A percentile compares a stretch with the other conserved stretches of the same genome.
Conservation (phyloP, 2,329 filamentous ascomycete genomes). For the Diaporthe caulivora region DNA sequence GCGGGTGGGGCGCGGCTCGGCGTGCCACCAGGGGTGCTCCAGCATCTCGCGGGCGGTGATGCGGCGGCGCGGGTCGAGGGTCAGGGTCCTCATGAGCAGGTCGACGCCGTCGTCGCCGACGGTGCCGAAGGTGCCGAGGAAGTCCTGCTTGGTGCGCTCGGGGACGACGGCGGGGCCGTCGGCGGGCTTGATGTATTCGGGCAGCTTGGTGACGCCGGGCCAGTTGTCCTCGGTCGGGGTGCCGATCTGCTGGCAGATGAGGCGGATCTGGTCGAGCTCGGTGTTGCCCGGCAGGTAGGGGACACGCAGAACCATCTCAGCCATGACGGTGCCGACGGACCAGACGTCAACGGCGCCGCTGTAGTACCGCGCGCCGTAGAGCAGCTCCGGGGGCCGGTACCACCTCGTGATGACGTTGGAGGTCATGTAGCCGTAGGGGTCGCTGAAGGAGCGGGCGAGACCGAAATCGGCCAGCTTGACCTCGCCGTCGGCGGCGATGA, state of each 20-base stretch:
- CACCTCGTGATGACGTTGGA: conserved; percentile 95
- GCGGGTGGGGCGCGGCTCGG: conserved; percentile 83
- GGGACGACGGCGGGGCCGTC: conserved; percentile 60
- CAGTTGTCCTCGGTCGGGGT: conserved; percentile 95
- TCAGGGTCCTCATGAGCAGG: conserved; percentile 85
- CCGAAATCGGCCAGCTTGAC: conserved; percentile 98
- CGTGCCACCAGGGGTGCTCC: conserved; percentile 87
- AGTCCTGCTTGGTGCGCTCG: conserved; percentile 77
- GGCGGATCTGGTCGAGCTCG: conserved; percentile 86
- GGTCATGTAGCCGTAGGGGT: conserved; percentile 91
- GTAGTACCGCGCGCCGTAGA: conserved; percentile 92
- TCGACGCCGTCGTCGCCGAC: conserved; percentile 88
- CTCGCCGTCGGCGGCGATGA: conserved; percentile 92
- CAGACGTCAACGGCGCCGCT: conserved; percentile 92
- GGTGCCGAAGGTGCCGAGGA: conserved; percentile 81
- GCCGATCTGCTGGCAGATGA: conserved; percentile 88
- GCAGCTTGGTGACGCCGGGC: conserved; percentile 88
- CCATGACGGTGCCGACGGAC: conserved; percentile 93
- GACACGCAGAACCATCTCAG: conserved; percentile 85
- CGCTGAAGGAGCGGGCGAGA: conserved; percentile 88
- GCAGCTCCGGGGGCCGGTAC: conserved; percentile 94
- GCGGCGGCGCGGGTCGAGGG: conserved; percentile 87
- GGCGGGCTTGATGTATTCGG: conserved; percentile 81
- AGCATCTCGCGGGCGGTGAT: conserved; percentile 83
- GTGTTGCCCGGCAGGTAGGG: conserved; percentile 87